Evolutionary conservation across 306 rosid species (phyloP), one percentile per base, ranked within the genome.

Genomic region (Sesbania bispinosa): DNA sequence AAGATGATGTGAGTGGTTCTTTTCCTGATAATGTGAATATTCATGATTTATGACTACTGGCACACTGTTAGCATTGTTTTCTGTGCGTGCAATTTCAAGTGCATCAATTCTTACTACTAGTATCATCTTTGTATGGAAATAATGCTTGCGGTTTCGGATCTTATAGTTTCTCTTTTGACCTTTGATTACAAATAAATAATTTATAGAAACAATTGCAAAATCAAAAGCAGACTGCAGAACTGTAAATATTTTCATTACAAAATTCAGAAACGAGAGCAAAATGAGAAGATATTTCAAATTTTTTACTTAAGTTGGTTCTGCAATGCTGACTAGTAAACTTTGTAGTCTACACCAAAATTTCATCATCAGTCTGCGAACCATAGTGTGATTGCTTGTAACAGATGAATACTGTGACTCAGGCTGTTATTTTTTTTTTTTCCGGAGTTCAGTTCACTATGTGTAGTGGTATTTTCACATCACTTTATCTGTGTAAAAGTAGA

Each of bases 1-100:
- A 85, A 83, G 97, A 94, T 77, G 97, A 94, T 64, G 98, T 90
- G 74, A 81, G 97, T 71, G 42, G 11, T 29, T 36, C 55, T 46
- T 41, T 53, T 47, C 39, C 16, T 26, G 46, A 19, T 62, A 21
- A 19, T 8, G 36, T 42, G 33, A 35, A 27, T 45, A 46, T 59
- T 45, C 69, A 63, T 74, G 23, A 41, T 71, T n/a, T 27, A 8
- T 46, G 39, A 30, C 29, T 48, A 8, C 52, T 42, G 19, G 30
- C 11, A 51, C 41, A 24, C 58, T 26, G 35, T 33, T 51, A 5
- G 78, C 6, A n/a, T 30, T 51, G 55, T 27, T 61, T 20, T 43
- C 23, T 62, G 69, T 26, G 42, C 21, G 6, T 62, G 38, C 67
- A 60, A 62, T 21, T 62, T 62, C 53, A 64, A 32, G 30, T 45